Percentiles rank a stretch among this genome's conserved stretches.
phyloP scores from a whole-genome alignment of 2,329 filamentous ascomycete species.

The Pseudogymnoascus sp. region DNA sequence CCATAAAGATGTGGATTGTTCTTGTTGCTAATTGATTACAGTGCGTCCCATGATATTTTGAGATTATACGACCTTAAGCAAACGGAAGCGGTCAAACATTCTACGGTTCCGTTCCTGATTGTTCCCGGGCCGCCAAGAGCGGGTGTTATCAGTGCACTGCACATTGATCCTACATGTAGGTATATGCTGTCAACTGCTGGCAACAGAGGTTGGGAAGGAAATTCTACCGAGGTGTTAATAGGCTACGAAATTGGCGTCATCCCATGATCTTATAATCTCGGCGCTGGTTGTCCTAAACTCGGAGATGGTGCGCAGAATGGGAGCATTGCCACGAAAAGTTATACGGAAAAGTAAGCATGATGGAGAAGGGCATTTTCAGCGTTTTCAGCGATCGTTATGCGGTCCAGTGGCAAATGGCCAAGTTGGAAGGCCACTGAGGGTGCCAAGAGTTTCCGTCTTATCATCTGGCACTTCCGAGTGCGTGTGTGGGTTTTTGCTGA shows the following conservation, averaged over 20 bases:
- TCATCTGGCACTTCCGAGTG: no score
- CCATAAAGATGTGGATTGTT: not conserved
- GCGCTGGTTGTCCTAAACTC: not conserved
- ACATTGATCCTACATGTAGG: slow-evolving; percentile 77
- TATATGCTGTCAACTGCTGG: slow-evolving; percentile 92
- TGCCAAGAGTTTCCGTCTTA: not conserved
- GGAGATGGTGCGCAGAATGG: not conserved
- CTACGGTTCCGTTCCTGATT: slow-evolving; percentile 88
- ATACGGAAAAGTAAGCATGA: not conserved
- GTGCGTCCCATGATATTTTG: slow-evolving; percentile 87
- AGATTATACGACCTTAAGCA: slow-evolving; percentile 82
- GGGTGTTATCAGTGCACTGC: slow-evolving; percentile 79
- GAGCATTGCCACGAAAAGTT: not conserved
- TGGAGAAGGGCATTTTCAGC: not conserved
- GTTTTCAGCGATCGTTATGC: not conserved
- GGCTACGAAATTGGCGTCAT: slow-evolving; percentile 72
- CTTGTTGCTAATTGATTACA: slow-evolving; percentile 30
- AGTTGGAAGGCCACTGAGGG: not conserved
- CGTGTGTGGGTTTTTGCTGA: not conserved
- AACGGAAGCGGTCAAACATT: slow-evolving; percentile 56
- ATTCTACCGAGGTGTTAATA: slow-evolving; percentile 79
- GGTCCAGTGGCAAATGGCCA: not conserved
- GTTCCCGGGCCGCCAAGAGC: slow-evolving; percentile 78
- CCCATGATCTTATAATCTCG: not conserved
- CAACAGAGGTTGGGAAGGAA: slow-evolving; percentile 91